phyloP scores from a whole-genome alignment of 495 filamentous ascomycete species.

The Penicillium argentinense region DNA sequence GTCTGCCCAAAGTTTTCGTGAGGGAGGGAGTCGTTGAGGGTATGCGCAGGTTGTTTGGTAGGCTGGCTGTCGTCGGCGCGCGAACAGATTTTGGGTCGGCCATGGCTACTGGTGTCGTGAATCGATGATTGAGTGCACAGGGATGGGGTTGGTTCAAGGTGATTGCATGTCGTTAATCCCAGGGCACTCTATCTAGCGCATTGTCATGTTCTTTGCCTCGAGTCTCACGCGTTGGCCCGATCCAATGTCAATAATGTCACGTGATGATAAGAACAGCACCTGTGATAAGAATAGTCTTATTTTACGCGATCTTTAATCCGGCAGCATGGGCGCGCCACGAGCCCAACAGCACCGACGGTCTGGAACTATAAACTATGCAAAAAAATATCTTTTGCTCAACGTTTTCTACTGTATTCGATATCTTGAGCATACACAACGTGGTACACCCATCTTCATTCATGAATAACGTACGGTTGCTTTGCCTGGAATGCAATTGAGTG shows the following conservation, averaged over 20 bases:
- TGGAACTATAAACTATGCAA: too few species aligned
- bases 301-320: too few species aligned
- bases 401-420: too few species aligned
- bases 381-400: too few species aligned
- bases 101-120: slow-evolving; percentile 27
- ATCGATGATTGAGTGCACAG: not conserved
- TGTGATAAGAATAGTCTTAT: too few species aligned
- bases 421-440: too few species aligned
- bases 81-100: slow-evolving; percentile 42
- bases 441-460: too few species aligned
- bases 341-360: too few species aligned
- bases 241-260: slow-evolving; percentile 21
- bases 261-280: slow-evolving; percentile 19
- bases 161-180: not conserved
- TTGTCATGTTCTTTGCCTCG: not conserved
- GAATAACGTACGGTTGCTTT: too few species aligned
- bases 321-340: too few species aligned
- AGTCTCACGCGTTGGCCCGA: slow-evolving; percentile 5
- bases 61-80: slow-evolving; percentile 49
- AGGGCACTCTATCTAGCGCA: not conserved
- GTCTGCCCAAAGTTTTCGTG: slow-evolving; percentile 60
- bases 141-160: not conserved
- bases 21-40: slow-evolving; percentile 63
- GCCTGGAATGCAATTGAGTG: too few species aligned
- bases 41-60: slow-evolving; percentile 58